Conservation (phyloP, 768 basidiomycete genomes). For the Termitomyces titanicus region DNA sequence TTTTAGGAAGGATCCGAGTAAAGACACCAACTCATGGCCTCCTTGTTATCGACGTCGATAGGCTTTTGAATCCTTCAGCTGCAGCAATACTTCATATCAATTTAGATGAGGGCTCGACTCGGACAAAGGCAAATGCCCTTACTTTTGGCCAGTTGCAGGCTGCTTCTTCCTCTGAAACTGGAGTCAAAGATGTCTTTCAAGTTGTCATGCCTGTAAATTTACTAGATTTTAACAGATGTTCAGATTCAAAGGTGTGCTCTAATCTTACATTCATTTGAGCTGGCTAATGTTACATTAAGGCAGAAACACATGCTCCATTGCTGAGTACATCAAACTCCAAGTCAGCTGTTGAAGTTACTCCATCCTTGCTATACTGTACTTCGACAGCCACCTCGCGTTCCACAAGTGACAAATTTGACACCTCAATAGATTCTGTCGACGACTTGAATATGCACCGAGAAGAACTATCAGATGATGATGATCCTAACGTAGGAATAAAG, state of each 20-base stretch:
- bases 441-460: neutral
- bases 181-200: neutral
- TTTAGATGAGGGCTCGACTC: neutral
- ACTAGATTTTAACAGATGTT: neutral
- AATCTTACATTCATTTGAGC: neutral
- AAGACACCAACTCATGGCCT: neutral
- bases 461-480: neutral
- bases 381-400: neutral
- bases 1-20: neutral
- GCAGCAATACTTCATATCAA: neutral
- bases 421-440: neutral
- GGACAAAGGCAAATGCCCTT: neutral
- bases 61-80: neutral
- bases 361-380: neutral
- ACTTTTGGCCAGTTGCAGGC: neutral
- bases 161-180: neutral
- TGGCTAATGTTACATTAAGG: neutral
- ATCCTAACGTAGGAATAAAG: neutral
- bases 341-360: too few relatives aligned
- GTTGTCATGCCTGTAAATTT: neutral
- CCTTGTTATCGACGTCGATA: neutral
- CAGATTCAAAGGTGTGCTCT: neutral
- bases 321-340: too few relatives aligned
- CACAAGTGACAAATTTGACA: neutral
- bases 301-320: neutral